Percentiles rank a stretch among this genome's conserved stretches.
These are phyloP conservation scores for Cytospora leucostoma DNA, from an alignment of 2,329 filamentous ascomycete genomes.

Conservation along the genomic window DNA sequence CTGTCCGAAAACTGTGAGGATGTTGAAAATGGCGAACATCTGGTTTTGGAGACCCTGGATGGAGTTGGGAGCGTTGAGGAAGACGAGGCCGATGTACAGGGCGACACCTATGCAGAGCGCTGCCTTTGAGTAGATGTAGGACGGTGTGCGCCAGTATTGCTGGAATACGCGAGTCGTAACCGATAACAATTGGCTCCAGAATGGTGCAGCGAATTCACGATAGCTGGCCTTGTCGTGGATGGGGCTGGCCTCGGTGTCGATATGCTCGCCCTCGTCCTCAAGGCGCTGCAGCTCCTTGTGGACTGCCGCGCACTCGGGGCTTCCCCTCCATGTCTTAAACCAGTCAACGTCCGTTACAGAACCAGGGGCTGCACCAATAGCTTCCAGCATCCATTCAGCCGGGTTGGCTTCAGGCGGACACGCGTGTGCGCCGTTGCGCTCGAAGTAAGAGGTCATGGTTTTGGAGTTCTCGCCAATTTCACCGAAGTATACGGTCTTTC, in stretches of 20 bases:
- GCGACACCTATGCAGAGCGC: conserved; percentile 54
- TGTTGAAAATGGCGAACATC: conserved; percentile 70
- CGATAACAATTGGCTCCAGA: conserved; percentile 59
- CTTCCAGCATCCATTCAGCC: conserved; percentile 76
- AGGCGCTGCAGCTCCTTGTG: conserved; percentile 60
- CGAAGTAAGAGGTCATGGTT: conserved; percentile 73
- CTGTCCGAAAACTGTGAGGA: conserved; percentile 68
- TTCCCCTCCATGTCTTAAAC: conserved; percentile 62
- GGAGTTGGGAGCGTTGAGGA: conserved; percentile 61
- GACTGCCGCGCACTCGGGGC: conserved; percentile 56
- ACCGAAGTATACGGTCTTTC: conserved; percentile 76
- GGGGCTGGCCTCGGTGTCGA: conserved; percentile 26
- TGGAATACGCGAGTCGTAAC: conserved; percentile 66
- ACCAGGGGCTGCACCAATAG: conserved; percentile 64
- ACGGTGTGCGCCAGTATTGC: conserved; percentile 72
- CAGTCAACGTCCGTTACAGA: conserved; percentile 65
- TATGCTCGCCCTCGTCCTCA: conserved; percentile 41
- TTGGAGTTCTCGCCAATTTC: conserved; percentile 72
- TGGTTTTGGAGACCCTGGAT: conserved; percentile 71
- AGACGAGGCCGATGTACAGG: conserved; percentile 71
- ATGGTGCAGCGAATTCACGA: conserved; percentile 71
- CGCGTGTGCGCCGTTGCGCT: conserved; percentile 64
- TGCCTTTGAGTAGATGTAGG: conserved; percentile 71
- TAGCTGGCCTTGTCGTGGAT: conserved; percentile 44
- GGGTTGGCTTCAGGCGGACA: conserved; percentile 74